These are phyloP conservation scores for Moesziomyces parantarcticus DNA, from an alignment of 1,284 basidiomycete species.

Conservation along the genomic window DNA sequence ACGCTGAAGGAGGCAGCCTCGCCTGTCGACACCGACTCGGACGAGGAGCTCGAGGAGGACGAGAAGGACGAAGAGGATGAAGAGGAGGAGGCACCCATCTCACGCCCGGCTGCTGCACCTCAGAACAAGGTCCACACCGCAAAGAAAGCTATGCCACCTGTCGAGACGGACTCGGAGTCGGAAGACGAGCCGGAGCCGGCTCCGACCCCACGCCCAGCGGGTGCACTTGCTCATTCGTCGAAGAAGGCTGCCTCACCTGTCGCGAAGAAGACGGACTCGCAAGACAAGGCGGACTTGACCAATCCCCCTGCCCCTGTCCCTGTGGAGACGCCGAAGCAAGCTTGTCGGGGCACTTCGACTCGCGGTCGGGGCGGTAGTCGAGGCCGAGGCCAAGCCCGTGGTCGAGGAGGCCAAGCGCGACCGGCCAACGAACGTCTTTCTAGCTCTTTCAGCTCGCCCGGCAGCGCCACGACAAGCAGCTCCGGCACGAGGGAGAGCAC, in stretches of 20 bases:
- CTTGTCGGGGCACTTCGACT: neutral
- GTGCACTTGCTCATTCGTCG: too few relatives aligned
- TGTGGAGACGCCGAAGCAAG: constrained; percentile 2
- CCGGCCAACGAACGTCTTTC: too few relatives aligned
- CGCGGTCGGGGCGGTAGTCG: neutral
- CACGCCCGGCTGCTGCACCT: too few relatives aligned
- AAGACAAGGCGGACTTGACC: too few relatives aligned
- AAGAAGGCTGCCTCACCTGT: too few relatives aligned
- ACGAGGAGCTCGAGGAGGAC: neutral
- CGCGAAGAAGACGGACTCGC: too few relatives aligned
- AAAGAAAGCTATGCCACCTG: too few relatives aligned
- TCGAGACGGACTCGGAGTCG: neutral
- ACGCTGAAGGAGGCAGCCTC: too few relatives aligned
- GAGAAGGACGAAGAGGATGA: neutral
- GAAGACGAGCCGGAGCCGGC: neutral
- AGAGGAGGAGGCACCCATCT: neutral
- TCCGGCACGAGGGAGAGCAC: neutral
- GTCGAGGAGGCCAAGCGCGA: neutral
- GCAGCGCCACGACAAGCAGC: too few relatives aligned
- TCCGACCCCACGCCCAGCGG: too few relatives aligned
- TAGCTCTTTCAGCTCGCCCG: neutral
- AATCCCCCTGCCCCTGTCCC: neutral
- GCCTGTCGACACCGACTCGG: too few relatives aligned
- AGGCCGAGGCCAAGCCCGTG: constrained; percentile 12
- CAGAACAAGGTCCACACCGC: too few relatives aligned